Percentiles rank a stretch among this genome's conserved stretches.
These are phyloP conservation scores for Halocafeteria seosinensis DNA, from an alignment of 108 stramenopile genomes.

Conservation along the genomic window DNA sequence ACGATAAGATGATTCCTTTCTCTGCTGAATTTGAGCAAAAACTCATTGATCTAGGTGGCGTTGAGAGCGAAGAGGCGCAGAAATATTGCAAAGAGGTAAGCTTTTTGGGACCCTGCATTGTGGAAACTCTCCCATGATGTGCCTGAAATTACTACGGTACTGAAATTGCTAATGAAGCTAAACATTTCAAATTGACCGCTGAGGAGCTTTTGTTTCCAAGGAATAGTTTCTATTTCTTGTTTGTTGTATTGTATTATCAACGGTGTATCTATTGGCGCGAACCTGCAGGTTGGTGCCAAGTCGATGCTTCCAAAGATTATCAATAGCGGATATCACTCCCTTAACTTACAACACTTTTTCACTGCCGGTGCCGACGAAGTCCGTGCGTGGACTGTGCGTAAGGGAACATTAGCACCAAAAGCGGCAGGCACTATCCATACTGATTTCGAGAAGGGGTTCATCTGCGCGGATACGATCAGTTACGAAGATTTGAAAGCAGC, in stretches of 20 bases:
- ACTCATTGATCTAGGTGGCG: constrained; percentile 50
- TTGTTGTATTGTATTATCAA: no score
- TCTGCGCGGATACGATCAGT: constrained; percentile 86
- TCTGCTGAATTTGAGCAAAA: constrained; percentile 92
- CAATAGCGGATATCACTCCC: constrained; percentile 72
- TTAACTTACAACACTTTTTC: constrained; percentile 89
- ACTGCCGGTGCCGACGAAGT: constrained; percentile 98
- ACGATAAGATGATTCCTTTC: constrained; percentile 90
- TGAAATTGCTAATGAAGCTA: no score
- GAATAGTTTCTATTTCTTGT: no score
- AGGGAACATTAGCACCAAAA: constrained; percentile 68
- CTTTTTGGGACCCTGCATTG: neutral
- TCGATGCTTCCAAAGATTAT: constrained; percentile 82
- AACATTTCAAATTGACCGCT: no score
- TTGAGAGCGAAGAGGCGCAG: constrained; percentile 33
- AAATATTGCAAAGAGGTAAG: constrained; percentile 7
- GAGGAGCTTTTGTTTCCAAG: no score
- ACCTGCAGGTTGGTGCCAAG: constrained; percentile 62
- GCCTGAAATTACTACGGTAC: neutral
- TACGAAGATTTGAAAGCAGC: constrained; percentile 89
- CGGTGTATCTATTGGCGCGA: constrained; percentile 21
- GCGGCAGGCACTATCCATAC: constrained; percentile 96
- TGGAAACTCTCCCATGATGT: no score
- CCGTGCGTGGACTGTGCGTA: constrained; percentile 90
- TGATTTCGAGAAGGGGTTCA: constrained; percentile 98